phyloP scores from a whole-genome alignment of 805 yeast species.

The Wickerhamiella kazuoi region DNA sequence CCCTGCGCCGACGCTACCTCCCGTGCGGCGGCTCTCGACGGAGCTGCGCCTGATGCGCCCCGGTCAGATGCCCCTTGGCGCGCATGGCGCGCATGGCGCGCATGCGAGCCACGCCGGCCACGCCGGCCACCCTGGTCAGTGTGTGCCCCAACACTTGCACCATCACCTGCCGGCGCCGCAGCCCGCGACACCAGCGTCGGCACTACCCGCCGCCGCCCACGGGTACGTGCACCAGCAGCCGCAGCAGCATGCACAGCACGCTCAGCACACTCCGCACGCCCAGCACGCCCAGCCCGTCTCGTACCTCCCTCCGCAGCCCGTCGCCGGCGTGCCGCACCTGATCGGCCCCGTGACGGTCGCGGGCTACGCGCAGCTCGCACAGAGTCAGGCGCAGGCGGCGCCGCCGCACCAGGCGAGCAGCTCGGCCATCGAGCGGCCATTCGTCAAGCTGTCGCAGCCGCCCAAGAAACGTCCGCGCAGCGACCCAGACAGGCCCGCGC shows the following conservation, averaged over 20 bases:
- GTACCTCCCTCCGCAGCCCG: not conserved
- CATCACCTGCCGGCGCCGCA: not conserved
- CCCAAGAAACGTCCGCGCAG: not conserved
- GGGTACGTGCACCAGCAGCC: not conserved
- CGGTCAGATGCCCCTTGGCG: not conserved
- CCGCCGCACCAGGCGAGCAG: no score
- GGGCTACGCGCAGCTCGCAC: no score
- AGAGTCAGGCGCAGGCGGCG: no score
- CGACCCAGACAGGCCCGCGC: not conserved
- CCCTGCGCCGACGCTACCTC: no score
- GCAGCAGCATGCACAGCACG: not conserved
- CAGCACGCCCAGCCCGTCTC: not conserved
- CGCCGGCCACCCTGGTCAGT: not conserved
- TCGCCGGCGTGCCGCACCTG: no score
- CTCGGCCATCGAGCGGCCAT: not conserved
- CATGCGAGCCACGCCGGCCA: no score
- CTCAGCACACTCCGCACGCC: no score
- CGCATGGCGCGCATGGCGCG: no score
- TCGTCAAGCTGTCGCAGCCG: not conserved
- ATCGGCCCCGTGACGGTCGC: no score
- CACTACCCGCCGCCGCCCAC: not conserved
- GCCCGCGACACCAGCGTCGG: not conserved
- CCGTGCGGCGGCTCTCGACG: not conserved
- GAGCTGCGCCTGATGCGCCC: not conserved
- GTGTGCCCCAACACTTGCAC: no score